These are phyloP conservation scores for Pisolithus orientalis DNA, from an alignment of 768 basidiomycete species.

Conservation along the genomic window DNA sequence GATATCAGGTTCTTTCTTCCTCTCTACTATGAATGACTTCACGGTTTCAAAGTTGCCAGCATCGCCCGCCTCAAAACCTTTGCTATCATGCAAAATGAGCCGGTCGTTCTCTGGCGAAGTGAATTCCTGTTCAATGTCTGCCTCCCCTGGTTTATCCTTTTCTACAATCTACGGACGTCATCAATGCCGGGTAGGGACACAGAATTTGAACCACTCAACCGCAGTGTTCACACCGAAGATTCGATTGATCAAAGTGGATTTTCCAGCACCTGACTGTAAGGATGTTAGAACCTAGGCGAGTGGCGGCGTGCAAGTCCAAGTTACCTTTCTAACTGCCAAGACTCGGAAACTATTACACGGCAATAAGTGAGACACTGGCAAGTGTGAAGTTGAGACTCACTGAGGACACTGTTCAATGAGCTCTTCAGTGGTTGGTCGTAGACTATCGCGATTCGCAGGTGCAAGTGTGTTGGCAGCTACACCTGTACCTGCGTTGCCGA, in stretches of 20 bases:
- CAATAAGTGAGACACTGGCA: too few relatives aligned
- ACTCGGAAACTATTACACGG: not conserved
- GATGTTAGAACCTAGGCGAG: not conserved
- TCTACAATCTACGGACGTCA: not conserved
- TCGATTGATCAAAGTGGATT: not conserved
- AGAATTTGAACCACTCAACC: not conserved
- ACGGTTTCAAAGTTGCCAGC: conserved; percentile 1
- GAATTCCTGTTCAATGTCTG: conserved; percentile 6
- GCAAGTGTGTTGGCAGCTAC: too few relatives aligned
- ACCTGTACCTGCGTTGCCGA: too few relatives aligned
- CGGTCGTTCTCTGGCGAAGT: conserved; percentile 5
- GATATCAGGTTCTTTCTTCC: not conserved
- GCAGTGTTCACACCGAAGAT: not conserved
- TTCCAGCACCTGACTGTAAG: conserved; percentile 3
- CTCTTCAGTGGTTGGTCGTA: too few relatives aligned
- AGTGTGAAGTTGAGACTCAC: too few relatives aligned
- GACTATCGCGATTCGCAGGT: too few relatives aligned
- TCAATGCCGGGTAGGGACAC: not conserved
- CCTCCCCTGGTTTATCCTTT: not conserved
- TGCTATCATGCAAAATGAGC: conserved; percentile 12
- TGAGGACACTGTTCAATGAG: too few relatives aligned
- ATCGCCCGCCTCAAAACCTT: conserved; percentile 10
- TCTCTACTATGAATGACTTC: conserved; percentile 3
- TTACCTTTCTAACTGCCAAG: not conserved
- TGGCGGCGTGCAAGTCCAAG: not conserved